Percentiles rank a stretch among this genome's conserved stretches.
phyloP scores from a whole-genome alignment of 2,329 filamentous ascomycete genomes.

The Fusarium burgessii region DNA sequence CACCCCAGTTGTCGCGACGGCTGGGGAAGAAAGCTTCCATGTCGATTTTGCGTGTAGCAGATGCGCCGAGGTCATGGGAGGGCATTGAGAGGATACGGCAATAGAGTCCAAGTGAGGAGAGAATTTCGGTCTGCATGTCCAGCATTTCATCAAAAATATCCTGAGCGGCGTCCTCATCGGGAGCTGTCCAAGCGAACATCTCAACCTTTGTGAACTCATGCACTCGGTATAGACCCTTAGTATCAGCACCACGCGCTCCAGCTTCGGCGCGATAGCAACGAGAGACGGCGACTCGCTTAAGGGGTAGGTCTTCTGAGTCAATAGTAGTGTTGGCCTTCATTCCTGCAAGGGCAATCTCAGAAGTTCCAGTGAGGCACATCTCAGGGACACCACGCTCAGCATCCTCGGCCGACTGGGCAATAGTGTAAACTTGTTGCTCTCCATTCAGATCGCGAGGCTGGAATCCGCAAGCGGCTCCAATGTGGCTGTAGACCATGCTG shows the following conservation, averaged over 20 bases:
- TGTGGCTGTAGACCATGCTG: constrained; percentile 90
- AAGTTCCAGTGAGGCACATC: constrained; percentile 85
- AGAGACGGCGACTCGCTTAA: constrained; percentile 85
- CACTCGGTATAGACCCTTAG: constrained; percentile 94
- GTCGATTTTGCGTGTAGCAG: constrained; percentile 86
- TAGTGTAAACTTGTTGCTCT: constrained; percentile 90
- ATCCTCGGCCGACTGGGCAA: constrained; percentile 76
- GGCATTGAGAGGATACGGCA: constrained; percentile 96
- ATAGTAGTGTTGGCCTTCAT: constrained; percentile 84
- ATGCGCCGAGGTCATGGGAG: constrained; percentile 86
- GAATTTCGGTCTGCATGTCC: constrained; percentile 85
- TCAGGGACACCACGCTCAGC: constrained; percentile 72
- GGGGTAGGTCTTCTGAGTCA: constrained; percentile 73
- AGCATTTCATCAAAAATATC: constrained; percentile 86
- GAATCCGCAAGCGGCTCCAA: constrained; percentile 92
- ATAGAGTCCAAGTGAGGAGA: constrained; percentile 80
- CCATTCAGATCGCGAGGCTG: constrained; percentile 90
- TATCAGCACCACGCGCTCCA: constrained; percentile 87
- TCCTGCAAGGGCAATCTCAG: constrained; percentile 93
- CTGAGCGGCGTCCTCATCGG: constrained; percentile 62
- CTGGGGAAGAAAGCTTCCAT: constrained; percentile 96
- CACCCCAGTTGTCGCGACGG: constrained; percentile 80
- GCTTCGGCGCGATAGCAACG: constrained; percentile 97
- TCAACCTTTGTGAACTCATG: constrained; percentile 99
- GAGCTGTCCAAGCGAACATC: constrained; percentile 90